Base-by-base conservation (phyloP, 75 land plant genomes). In the Adiantum capillusveneris region DNA sequence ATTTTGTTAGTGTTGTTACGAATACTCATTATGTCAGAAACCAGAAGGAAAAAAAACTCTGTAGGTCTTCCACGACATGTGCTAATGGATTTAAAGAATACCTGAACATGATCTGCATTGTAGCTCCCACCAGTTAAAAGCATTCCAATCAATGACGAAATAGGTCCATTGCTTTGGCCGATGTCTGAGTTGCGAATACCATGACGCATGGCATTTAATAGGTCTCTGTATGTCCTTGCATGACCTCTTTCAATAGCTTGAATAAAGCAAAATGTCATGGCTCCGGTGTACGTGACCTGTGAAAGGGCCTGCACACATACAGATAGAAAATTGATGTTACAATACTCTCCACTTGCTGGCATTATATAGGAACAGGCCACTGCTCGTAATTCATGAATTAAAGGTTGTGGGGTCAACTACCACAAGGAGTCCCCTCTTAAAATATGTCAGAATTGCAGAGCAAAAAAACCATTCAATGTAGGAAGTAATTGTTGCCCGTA, bases 191-290 rank as follows among this genome's bases (percentile, higher is more conserved):
- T 71, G 0, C 80, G 82, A 55, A 90, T 76, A 29, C 80, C 72
- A 44, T 75, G 43, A 16, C 90, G 75, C 96, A 93, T 93, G 9
- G 86, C 70, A 65, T 52, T 80, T 46, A 93, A 59, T 3, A 89
- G 67, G 60, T 73, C 83, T 19, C 90, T 96, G 66, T 93, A 93
- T 26, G 95, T 89, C 34, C 65, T 58, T 46, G 68, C 88, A 11
- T 75, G 73, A 11, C 90, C 90, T 27, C 80, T 75, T 60, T 93
- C 96, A 72, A 93, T 81, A 9, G 98, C 98, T 79, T 93, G 95
- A 57, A 89, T 93, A 62, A 93, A 93, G 56, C 83, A 80, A 57
- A 66, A 88, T 5, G 96, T 92, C 97, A 92, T 92, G 25, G 90
- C 97, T 44, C 95, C 89, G 13, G 97, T 85, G n/a, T 90, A 85